Evolutionary conservation across 352 stramenopile genomes (phyloP).

Genomic region (Pythium biforme): DNA sequence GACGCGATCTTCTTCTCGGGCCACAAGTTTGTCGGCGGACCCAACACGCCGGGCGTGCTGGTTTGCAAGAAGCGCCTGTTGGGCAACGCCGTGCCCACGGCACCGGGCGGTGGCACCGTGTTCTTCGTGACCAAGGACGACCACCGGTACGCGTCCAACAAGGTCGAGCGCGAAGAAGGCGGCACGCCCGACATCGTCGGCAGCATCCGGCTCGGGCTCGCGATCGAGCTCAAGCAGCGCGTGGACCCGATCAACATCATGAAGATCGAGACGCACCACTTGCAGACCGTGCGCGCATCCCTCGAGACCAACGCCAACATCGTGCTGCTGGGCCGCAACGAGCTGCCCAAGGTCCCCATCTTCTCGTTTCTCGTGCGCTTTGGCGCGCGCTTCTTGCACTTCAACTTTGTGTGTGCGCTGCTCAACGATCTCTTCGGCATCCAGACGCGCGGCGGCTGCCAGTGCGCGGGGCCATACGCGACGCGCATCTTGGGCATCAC

Average conservation of each 20-base stretch:
- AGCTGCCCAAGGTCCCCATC: conserved; percentile 68
- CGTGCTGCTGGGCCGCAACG: conserved; percentile 74
- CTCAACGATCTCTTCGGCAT: conserved; percentile 98
- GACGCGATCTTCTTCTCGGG: conserved; percentile 93
- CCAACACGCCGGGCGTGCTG: conserved; percentile 87
- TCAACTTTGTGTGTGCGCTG: conserved; percentile 95
- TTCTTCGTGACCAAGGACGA: conserved; percentile 47
- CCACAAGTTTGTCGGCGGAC: conserved; percentile 96
- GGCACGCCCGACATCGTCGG: conserved; percentile 93
- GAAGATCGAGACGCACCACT: conserved; percentile 32
- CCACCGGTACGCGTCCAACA: conserved; percentile 78
- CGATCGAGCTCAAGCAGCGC: conserved; percentile 82
- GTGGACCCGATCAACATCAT: conserved; percentile 40
- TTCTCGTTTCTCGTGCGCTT: conserved; percentile 91
- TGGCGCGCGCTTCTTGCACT: conserved; percentile 90
- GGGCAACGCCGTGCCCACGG: conserved; percentile 42
- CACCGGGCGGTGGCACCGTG: conserved; percentile 41
- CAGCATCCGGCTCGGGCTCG: conserved; percentile 86
- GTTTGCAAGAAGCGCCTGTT: conserved; percentile 91
- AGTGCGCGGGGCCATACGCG: conserved; percentile 89
- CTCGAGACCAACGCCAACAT: conserved; percentile 54
- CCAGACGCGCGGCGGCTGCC: conserved; percentile 65
- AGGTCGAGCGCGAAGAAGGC: conserved; percentile 94
- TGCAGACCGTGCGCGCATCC: conserved; percentile 26
- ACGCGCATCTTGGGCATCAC: conserved; percentile 89